Base-by-base conservation (phyloP, 176 grass and related monocot species). In the Juncus effusus region DNA sequence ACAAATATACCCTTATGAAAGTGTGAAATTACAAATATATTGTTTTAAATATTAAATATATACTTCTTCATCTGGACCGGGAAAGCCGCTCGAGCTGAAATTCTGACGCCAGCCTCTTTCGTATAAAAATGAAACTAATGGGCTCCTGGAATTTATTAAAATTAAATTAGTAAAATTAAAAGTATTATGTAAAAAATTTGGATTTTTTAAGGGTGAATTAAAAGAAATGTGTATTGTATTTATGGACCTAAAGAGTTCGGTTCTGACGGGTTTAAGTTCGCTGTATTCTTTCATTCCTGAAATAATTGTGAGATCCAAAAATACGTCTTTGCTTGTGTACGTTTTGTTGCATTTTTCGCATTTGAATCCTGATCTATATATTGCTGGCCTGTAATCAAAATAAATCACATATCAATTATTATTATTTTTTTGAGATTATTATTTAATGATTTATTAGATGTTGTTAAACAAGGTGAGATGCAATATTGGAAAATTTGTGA, bases 51-150 rank as follows among this genome's bases (percentile, higher is more conserved):
- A 55, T 40, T 14, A 13, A 40, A 72, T 62, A 36, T 9, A 67
- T 63, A 91, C 92, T 84, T 96, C 92, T 80, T 91, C 88, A 49
- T 96, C 84, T 28, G 72, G 93, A 72, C 93, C 93, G 81, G 93
- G 93, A 68, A 96, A 96, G 3, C 93, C 93, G 70, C 93, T 91
- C 12, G 66, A 82, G 59, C 81, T 86, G 56, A 96, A 96, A 60
- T 91, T 96, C 60, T 96, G 93, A 38, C 93, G 87, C 93, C 93
- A 96, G 9, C 93, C 93, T 79, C 92, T 88, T 82, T 96, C 92
- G 19, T 96, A 96, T 51, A 96, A 84, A 81, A 88, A 96, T 6
- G 92, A 88, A 42, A 96, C 82, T 40, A 91, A 72, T 16, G 82
- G 82, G 42, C 77, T 88, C 84, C 92, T 83, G 70, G 4, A 47